phyloP scores from a whole-genome alignment of 768 basidiomycete species.

The Cystobasidium tubakii region DNA sequence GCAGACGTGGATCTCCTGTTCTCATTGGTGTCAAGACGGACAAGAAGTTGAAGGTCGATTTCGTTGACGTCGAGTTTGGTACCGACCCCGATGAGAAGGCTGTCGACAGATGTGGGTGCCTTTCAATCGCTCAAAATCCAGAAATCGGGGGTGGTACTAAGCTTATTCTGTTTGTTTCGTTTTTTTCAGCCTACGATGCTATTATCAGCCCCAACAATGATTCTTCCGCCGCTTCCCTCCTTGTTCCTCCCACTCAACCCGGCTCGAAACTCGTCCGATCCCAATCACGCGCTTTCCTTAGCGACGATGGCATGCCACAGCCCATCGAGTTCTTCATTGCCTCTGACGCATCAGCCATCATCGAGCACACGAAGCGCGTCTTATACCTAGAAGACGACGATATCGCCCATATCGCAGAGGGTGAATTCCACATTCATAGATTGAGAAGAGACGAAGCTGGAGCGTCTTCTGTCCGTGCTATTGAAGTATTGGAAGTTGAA shows the following conservation, averaged over 20 bases:
- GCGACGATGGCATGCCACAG: conserved; percentile 94
- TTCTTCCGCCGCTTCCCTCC: conserved; percentile 51
- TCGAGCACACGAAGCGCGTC: conserved; percentile 98
- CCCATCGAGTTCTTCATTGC: conserved; percentile 99
- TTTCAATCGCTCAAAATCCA: background rate
- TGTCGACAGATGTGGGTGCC: conserved; percentile 52
- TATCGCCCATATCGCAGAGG: conserved; percentile 93
- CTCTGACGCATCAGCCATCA: conserved; percentile 88
- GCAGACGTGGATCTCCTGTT: conserved; percentile 92
- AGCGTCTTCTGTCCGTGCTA: conserved; percentile 70
- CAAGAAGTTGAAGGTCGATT: conserved; percentile 99
- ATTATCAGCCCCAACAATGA: conserved; percentile 10
- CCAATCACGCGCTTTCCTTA: conserved; percentile 96
- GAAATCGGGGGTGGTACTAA: background rate
- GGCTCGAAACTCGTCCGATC: conserved; percentile 73
- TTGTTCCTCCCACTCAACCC: conserved; percentile 61
- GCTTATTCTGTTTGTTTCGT: background rate
- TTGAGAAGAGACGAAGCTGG: conserved; percentile 81
- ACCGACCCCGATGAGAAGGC: conserved; percentile 56
- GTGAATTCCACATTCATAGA: conserved; percentile 97
- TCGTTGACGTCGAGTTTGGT: conserved; percentile 94
- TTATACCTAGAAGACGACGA: conserved; percentile 98
- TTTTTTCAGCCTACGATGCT: conserved; percentile 8
- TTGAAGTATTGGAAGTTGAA: conserved; percentile 97
- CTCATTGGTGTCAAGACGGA: conserved; percentile 98